phyloP scores from a whole-genome alignment of 2,329 filamentous ascomycete genomes.

The Fonsecaea pugnacius region DNA sequence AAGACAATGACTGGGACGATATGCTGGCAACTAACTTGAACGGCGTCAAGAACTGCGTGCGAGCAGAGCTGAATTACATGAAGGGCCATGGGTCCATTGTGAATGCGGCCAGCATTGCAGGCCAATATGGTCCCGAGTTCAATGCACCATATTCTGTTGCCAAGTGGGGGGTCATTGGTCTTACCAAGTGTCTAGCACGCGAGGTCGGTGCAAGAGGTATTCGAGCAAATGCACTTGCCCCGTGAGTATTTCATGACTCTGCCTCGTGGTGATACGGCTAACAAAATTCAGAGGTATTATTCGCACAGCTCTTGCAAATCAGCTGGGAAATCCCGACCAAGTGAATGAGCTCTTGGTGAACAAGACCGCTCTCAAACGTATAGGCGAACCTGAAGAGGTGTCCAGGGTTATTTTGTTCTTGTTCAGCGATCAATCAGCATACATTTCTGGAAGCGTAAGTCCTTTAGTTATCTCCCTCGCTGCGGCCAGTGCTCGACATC shows the following conservation, averaged over 20 bases:
- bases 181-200: constrained; percentile 47
- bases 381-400: constrained; percentile 9
- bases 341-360: neutral
- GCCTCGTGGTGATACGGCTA: neutral
- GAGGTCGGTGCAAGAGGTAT: constrained; percentile 42
- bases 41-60: constrained; percentile 23
- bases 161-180: constrained; percentile 51
- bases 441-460: constrained; percentile 6
- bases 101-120: constrained; percentile 24
- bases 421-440: constrained; percentile 6
- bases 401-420: constrained; percentile 13
- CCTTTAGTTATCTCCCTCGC: neutral
- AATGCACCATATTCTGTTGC: constrained; percentile 48
- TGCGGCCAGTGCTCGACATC: neutral
- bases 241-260: constrained; percentile 6
- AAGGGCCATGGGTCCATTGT: constrained; percentile 16
- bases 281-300: constrained; percentile 8
- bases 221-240: constrained; percentile 40
- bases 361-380: constrained; percentile 8
- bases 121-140: neutral
- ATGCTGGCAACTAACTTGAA: constrained; percentile 18
- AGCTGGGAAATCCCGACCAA: constrained; percentile 2
- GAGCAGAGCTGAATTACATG: constrained; percentile 20
- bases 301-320: neutral
- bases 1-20: constrained; percentile 13